Base-by-base conservation (phyloP, 2,329 filamentous ascomycete species). In the Penicillium sp. region DNA sequence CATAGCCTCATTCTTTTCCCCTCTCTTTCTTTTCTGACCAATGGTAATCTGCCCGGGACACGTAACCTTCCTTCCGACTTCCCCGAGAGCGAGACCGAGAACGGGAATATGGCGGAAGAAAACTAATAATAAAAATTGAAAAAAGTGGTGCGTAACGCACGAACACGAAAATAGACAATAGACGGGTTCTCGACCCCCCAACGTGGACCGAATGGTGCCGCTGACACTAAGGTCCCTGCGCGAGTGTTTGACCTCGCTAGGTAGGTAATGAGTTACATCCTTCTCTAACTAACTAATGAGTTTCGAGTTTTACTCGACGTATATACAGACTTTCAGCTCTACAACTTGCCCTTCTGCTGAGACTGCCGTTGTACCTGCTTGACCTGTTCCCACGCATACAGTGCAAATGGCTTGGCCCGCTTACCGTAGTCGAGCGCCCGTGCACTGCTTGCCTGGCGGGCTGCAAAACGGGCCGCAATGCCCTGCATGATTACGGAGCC, bases 401-500 rank as follows among this genome's bases (percentile, higher is more conserved):
- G 78, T 0, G 86, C 90, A 75, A 92, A 81, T 20, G 87, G 84
- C 40, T 75, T 78, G 72, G 88, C 84, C 67, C 82, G 81, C 47
- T 74, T 75, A 1, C 79, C 89, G 70, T 95, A 88, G 37, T 83
- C 78, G 59, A 78, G 80, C 6, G 93, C 93, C 67, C 87, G 81
- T 50, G 82, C 87, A 68, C 89, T 95, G 72, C 90, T 95, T 32
- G 93, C 93, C 78, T 97, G 92, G 42, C 92, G 77, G 42, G 81
- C 74, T 24, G 93, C 93, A 68, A 87, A 87, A 56, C 93, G 77
- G 43, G 93, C 93, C 42, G 91, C 91, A 67, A 98, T 97, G 3
- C 93, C 93, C 75, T 98, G 93, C 84, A 77, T 81, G 65, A 85
- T 84, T 35, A 85, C 75, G 23, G 78, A 75, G 29, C 74, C 77